A percentile compares a stretch with the other conserved stretches of the same genome.
These are phyloP conservation scores for Aspergillus sp. DNA, from an alignment of 2,329 filamentous ascomycete genomes.

Conservation along the genomic window DNA sequence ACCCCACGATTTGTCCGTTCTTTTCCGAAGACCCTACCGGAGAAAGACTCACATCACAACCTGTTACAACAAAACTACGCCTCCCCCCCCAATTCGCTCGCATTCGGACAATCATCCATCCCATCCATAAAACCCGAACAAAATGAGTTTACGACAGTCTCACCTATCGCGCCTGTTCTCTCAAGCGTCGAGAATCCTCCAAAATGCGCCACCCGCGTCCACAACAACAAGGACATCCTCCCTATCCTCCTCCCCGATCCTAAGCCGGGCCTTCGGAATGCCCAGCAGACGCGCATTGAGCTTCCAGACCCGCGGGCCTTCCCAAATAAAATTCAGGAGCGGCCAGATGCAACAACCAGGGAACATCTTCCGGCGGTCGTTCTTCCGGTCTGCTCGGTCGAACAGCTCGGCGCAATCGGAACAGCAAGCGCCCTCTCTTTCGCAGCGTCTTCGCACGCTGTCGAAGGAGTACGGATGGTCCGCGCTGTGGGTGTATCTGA, in stretches of 20 bases:
- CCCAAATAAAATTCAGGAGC: not conserved
- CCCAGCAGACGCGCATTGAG: not conserved
- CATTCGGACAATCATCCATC: not conserved
- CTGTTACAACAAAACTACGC: not conserved
- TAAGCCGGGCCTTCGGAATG: not conserved
- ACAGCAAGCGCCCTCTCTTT: slow-evolving; percentile 55
- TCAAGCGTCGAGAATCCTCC: slow-evolving; percentile 19
- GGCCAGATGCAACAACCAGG: not conserved
- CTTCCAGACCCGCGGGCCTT: not conserved
- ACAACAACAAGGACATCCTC: not conserved
- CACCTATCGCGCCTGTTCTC: slow-evolving; percentile 27
- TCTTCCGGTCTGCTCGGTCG: slow-evolving; percentile 30
- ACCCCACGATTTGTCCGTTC: not conserved
- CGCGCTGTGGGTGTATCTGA: slow-evolving; percentile 86
- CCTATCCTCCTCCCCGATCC: not conserved
- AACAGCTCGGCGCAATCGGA: slow-evolving; percentile 20
- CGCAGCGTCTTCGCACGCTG: slow-evolving; percentile 75
- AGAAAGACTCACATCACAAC: not conserved
- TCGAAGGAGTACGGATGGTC: slow-evolving; percentile 93
- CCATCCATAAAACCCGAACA: not conserved
- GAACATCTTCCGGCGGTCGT: slow-evolving; percentile 16
- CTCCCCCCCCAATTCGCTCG: no score
- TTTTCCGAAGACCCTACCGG: not conserved
- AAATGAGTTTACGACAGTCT: slow-evolving; percentile 16
- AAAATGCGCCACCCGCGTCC: slow-evolving; percentile 9